A percentile compares a stretch with the other conserved stretches of the same genome.
These are phyloP conservation scores for Corymbia maculata DNA, from an alignment of 345 rosid genomes.

Conservation along the genomic window DNA sequence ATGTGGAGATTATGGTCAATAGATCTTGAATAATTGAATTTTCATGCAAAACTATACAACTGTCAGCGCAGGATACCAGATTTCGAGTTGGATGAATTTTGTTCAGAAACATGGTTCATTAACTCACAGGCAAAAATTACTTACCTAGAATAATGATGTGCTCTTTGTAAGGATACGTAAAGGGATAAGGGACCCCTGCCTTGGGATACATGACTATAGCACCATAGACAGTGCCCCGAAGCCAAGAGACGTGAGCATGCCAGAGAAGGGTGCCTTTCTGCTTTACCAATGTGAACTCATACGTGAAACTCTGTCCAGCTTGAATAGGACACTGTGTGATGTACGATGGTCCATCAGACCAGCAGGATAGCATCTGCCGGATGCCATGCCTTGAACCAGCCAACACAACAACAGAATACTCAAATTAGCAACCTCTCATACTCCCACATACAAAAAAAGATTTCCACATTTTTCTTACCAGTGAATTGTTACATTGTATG, in stretches of 20 bases:
- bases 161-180: slow-evolving; percentile 46
- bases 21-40: not conserved
- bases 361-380: slow-evolving; percentile 68
- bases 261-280: slow-evolving; percentile 80
- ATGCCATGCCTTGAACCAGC: slow-evolving; percentile 63
- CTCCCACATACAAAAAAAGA: not conserved
- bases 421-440: not conserved
- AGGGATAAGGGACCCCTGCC: slow-evolving; percentile 63
- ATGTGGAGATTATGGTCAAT: not conserved
- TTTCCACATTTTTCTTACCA: slow-evolving; percentile 23
- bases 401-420: not conserved
- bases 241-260: slow-evolving; percentile 96
- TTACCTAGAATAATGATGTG: slow-evolving; percentile 60
- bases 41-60: not conserved
- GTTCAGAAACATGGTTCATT: not conserved
- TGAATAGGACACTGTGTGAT: slow-evolving; percentile 85
- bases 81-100: not conserved
- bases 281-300: slow-evolving; percentile 53
- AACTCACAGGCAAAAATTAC: not conserved
- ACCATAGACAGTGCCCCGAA: slow-evolving; percentile 64
- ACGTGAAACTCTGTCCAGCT: slow-evolving; percentile 63
- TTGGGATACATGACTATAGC: slow-evolving; percentile 68
- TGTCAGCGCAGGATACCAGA: not conserved
- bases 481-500: slow-evolving; percentile 72
- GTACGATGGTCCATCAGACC: slow-evolving; percentile 90